Base-by-base conservation (phyloP, 2,329 filamentous ascomycete genomes). In the Penicillium sp. region DNA sequence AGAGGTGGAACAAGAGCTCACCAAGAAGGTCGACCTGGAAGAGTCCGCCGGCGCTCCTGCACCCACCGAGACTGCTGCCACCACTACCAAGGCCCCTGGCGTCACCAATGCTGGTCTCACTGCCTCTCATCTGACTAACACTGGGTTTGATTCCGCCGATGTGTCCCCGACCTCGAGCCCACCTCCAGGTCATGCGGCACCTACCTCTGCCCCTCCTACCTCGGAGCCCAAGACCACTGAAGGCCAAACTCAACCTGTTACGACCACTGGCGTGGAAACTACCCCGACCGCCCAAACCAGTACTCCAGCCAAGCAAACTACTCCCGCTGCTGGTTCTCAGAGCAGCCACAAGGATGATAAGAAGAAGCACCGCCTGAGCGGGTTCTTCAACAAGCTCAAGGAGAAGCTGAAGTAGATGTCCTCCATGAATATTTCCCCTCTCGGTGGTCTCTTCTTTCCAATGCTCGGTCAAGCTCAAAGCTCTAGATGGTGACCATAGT, bases 1-100 rank as follows among this genome's bases (percentile, higher is more conserved):
- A 72, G 82, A 80, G 10, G 81, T 92, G 5, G 91, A 96, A 78
- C 74, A 84, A 26, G 89, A 96, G 76, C 80, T 96, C 9, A 79
- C 92, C 48, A 81, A 85, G 57, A 75, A 73, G 46, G 70, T 79
- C 11, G 63, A 64, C 0, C 58, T 68, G 6, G 66, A 70, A 16
- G 69, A 77, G n/a, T 73, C 70, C 3, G 61, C 66, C n/a, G 76
- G 75, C 8, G 59, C 69, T 35, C 75, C 76, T 1, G 75, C 74
- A 3, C 77, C 77, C n/a, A 72, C 53, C 24, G 53, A 27, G 9
- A 47, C 48, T 53, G 76, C 77, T 29, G 73, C 73, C 19, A 71
- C 73, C 21, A 55, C 72, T 16, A 64, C 71, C 33, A 73, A 70
- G 24, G 78, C 76, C 16, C 77, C 78, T 22, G 67, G 53, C 22